These are phyloP conservation scores for Lactarius psammicola DNA, from an alignment of 768 basidiomycete genomes.

Conservation along the genomic window DNA sequence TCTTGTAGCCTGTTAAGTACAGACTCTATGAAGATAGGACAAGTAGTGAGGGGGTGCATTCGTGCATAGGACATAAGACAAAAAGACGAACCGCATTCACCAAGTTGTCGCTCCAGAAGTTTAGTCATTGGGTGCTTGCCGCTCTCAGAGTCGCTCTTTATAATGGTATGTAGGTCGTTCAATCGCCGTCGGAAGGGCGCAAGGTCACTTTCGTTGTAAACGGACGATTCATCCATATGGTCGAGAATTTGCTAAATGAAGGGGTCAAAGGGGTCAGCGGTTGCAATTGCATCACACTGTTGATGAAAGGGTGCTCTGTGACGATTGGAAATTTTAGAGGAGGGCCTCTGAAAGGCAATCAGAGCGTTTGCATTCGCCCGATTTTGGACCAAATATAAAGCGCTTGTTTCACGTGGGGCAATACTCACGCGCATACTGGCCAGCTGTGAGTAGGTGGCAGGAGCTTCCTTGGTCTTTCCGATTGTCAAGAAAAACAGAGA, in stretches of 20 bases:
- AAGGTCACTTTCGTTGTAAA: slow-evolving; percentile 91
- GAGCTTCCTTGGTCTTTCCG: slow-evolving; percentile 91
- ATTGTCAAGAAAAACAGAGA: slow-evolving; percentile 98
- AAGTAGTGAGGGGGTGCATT: background rate
- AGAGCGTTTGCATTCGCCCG: background rate
- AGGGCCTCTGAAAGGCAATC: slow-evolving; percentile 1
- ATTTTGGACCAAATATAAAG: slow-evolving; percentile 13
- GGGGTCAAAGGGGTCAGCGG: slow-evolving; percentile 11
- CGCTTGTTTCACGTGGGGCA: slow-evolving; percentile 4
- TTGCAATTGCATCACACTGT: slow-evolving; percentile 1
- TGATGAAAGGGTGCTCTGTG: background rate
- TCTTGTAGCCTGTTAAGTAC: slow-evolving; percentile 73
- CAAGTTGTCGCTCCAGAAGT: slow-evolving; percentile 85
- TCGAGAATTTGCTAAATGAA: slow-evolving; percentile 79
- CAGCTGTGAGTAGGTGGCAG: slow-evolving; percentile 94
- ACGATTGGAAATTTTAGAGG: background rate
- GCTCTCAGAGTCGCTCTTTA: slow-evolving; percentile 76
- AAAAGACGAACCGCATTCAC: slow-evolving; percentile 76
- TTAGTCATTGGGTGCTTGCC: slow-evolving; percentile 87
- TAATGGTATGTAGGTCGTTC: slow-evolving; percentile 77
- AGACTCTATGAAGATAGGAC: slow-evolving; percentile 47
- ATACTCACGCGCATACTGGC: slow-evolving; percentile 90
- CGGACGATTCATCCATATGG: slow-evolving; percentile 93
- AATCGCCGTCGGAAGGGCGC: slow-evolving; percentile 83
- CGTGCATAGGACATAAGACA: background rate